Evolutionary conservation across 306 rosid species (phyloP).

Genomic region (Neltuma alba): DNA sequence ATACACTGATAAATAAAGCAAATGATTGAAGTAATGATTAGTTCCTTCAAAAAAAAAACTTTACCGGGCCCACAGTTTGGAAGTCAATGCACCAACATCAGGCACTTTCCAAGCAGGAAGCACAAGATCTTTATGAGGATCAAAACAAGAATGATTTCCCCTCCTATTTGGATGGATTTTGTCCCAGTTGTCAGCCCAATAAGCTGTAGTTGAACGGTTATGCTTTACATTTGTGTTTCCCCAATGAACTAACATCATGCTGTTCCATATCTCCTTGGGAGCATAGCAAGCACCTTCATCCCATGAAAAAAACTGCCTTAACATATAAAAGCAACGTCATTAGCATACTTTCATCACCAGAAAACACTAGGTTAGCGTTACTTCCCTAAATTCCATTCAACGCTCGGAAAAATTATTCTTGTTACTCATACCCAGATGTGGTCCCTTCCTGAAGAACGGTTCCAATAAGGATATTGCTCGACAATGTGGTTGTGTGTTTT

Average conservation of each 20-base stretch:
- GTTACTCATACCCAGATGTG: conserved; percentile 83
- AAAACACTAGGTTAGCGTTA: conserved; percentile 21
- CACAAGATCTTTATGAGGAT: conserved; percentile 93
- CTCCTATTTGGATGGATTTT: conserved; percentile 59
- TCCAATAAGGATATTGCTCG: conserved; percentile 83
- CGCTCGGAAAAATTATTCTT: conserved; percentile 22
- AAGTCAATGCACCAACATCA: conserved; percentile 53
- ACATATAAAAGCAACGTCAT: conserved; percentile 45
- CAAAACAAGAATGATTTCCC: conserved; percentile 93
- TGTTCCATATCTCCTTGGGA: conserved; percentile 98
- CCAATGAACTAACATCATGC: conserved; percentile 99
- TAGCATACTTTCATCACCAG: conserved; percentile 35
- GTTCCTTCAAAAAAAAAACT: not conserved
- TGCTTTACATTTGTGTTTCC: conserved; percentile 95
- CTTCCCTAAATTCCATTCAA: conserved; percentile 23
- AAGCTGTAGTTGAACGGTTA: conserved; percentile 93
- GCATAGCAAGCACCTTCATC: conserved; percentile 99
- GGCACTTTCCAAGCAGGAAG: conserved; percentile 99
- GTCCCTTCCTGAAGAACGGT: conserved; percentile 90
- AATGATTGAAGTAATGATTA: conserved; percentile 7
- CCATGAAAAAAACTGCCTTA: conserved; percentile 96
- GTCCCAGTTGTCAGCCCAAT: conserved; percentile 95
- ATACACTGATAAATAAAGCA: conserved; percentile 23
- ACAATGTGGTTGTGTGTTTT: conserved; percentile 74
- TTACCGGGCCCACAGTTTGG: conserved; percentile 81